phyloP scores from a whole-genome alignment of 2,329 filamentous ascomycete species.

The Claviceps purpurea region DNA sequence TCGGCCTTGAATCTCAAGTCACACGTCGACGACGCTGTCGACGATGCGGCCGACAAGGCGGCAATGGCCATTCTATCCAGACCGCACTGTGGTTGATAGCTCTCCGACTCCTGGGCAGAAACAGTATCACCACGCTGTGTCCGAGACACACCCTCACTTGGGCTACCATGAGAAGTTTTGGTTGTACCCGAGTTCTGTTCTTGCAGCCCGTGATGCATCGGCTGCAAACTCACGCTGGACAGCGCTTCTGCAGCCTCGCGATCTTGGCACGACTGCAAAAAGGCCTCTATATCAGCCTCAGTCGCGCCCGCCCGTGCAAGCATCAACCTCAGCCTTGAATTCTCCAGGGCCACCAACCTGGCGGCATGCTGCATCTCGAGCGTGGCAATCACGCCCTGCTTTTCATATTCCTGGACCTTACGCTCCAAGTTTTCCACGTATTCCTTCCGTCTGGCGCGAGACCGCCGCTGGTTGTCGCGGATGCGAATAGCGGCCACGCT shows the following conservation, averaged over 20 bases:
- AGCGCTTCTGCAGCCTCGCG: slow-evolving; percentile 16
- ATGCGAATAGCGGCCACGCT: slow-evolving; percentile 25
- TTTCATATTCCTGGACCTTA: slow-evolving; percentile 33
- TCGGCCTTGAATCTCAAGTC: not conserved
- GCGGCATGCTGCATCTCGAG: slow-evolving; percentile 41
- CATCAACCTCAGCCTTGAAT: slow-evolving; percentile 29
- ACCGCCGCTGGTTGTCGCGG: slow-evolving; percentile 40
- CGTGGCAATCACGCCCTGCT: slow-evolving; percentile 33
- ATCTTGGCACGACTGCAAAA: slow-evolving; percentile 23
- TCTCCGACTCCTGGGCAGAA: not conserved
- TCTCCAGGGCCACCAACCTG: slow-evolving; percentile 34
- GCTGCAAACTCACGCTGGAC: slow-evolving; percentile 7
- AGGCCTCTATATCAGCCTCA: slow-evolving; percentile 26
- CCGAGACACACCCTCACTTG: not conserved
- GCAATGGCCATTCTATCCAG: not conserved
- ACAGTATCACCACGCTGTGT: not conserved
- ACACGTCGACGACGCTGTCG: not conserved
- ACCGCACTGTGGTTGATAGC: not conserved
- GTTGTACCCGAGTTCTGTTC: not conserved
- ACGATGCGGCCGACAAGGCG: not conserved
- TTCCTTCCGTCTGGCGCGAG: slow-evolving; percentile 36
- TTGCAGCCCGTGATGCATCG: slow-evolving; percentile 3
- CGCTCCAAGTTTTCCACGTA: slow-evolving; percentile 34
- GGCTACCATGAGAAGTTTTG: not conserved
- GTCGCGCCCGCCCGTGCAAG: slow-evolving; percentile 26